Conservation (phyloP, 176 grass and related monocot genomes). For the Cenchrus americanus region DNA sequence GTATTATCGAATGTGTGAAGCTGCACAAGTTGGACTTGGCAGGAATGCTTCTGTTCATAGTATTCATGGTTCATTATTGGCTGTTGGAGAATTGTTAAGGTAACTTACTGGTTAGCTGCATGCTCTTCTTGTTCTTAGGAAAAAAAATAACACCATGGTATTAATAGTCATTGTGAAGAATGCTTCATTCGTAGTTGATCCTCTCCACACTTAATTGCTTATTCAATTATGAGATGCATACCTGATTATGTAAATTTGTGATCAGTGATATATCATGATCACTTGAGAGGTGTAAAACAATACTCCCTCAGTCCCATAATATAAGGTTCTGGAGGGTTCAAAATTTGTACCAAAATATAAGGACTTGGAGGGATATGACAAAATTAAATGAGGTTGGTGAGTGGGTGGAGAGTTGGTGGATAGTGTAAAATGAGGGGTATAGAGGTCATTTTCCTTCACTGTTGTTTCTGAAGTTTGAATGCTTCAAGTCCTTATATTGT, state of each 20-base stretch:
- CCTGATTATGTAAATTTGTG: slow-evolving; percentile 21
- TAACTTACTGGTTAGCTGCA: slow-evolving; percentile 38
- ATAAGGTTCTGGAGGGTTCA: no score
- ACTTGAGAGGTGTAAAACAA: not conserved
- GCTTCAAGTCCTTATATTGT: no score
- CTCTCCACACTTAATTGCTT: slow-evolving; percentile 21
- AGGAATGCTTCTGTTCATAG: slow-evolving; percentile 98
- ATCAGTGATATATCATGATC: slow-evolving; percentile 6
- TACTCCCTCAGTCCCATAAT: no score
- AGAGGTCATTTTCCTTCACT: no score
- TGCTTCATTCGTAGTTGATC: slow-evolving; percentile 22
- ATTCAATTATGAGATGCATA: slow-evolving; percentile 28
- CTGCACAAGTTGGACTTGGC: slow-evolving; percentile 92
- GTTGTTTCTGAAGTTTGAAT: no score
- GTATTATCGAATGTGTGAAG: slow-evolving; percentile 99
- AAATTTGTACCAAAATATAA: no score
- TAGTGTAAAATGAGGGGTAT: no score
- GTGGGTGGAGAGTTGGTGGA: no score
- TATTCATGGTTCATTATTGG: slow-evolving; percentile 96
- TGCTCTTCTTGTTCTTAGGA: not conserved
- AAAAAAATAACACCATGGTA: not conserved
- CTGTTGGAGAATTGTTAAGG: slow-evolving; percentile 97
- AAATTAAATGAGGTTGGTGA: no score
- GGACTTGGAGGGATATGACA: no score
- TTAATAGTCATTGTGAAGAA: not conserved